Percentiles rank a stretch among this genome's conserved stretches.
These are phyloP conservation scores for Boletus tomentosulus DNA, from an alignment of 768 basidiomycete genomes.

Conservation along the genomic window DNA sequence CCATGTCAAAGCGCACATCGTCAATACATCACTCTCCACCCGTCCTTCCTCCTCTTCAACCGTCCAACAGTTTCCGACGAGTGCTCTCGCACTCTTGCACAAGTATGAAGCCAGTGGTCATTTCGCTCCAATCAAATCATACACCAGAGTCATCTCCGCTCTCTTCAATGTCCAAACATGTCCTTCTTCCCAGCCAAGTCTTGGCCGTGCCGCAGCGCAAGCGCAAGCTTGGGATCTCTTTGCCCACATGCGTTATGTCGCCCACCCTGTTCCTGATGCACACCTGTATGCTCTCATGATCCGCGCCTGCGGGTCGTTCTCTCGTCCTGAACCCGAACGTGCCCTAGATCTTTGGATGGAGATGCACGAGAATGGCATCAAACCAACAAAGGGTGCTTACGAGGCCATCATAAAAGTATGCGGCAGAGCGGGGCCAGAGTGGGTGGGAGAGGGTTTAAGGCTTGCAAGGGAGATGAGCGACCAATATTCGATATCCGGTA, in stretches of 20 bases:
- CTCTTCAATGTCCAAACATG: conserved; percentile 46
- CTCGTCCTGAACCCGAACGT: conserved; percentile 76
- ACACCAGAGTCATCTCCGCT: conserved; percentile 61
- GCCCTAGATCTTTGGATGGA: conserved; percentile 92
- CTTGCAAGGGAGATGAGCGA: conserved; percentile 87
- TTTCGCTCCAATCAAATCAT: conserved; percentile 69
- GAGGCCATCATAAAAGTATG: conserved; percentile 82
- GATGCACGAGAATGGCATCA: conserved; percentile 73
- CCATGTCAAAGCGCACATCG: conserved; percentile 65
- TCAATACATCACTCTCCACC: conserved; percentile 1
- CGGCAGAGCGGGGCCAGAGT: conserved; percentile 60
- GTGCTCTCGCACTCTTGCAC: conserved; percentile 67
- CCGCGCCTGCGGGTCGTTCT: conserved; percentile 64
- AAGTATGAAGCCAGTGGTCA: conserved; percentile 60
- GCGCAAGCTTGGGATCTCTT: conserved; percentile 94
- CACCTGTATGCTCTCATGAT: conserved; percentile 84
- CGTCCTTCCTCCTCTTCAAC: conserved; percentile 5
- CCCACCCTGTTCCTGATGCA: conserved; percentile 75
- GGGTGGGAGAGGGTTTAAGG: conserved; percentile 79
- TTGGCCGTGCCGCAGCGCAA: conserved; percentile 44
- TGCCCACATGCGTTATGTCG: conserved; percentile 93
- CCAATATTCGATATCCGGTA: conserved; percentile 38
- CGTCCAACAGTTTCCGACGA: conserved; percentile 46
- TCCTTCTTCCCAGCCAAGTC: conserved; percentile 16
- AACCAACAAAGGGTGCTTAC: conserved; percentile 67